Conservation (phyloP, 768 basidiomycete genomes). For the Phanerochaete sordida region DNA sequence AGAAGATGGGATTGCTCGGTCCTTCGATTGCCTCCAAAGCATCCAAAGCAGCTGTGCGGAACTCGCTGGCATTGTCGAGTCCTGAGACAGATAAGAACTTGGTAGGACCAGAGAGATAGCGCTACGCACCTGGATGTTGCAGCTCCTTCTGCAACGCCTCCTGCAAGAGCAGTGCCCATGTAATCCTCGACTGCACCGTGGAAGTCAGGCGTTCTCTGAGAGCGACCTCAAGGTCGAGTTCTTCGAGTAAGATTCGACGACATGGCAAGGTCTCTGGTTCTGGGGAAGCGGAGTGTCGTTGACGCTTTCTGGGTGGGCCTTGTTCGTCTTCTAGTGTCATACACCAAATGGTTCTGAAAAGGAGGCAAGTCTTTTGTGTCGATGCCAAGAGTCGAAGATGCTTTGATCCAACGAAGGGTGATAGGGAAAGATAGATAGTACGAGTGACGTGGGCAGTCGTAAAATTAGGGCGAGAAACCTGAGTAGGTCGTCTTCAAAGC, state of each 20-base stretch:
- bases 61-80: slow-evolving; percentile 25
- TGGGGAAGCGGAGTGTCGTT: background rate
- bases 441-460: too few relatives aligned
- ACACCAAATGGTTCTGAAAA: background rate
- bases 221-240: slow-evolving; percentile 41
- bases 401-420: too few relatives aligned
- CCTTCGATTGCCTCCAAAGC: slow-evolving; percentile 39
- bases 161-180: slow-evolving; percentile 42
- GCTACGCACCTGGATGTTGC: background rate
- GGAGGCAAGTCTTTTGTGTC: too few relatives aligned
- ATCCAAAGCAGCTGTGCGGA: slow-evolving; percentile 32
- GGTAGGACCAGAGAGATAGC: background rate
- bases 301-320: slow-evolving; percentile 5
- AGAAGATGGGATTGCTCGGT: slow-evolving; percentile 35
- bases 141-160: slow-evolving; percentile 26
- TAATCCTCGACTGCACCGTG: slow-evolving; percentile 42
- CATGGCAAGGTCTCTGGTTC: background rate
- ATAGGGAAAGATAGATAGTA: too few relatives aligned
- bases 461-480: too few relatives aligned
- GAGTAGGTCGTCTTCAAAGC: background rate
- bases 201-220: slow-evolving; percentile 37
- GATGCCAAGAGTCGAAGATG: too few relatives aligned
- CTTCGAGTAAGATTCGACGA: slow-evolving; percentile 31
- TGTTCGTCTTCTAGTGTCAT: background rate
- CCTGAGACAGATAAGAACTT: background rate